Percentiles rank a stretch among this genome's conserved stretches.
Conservation (phyloP, 176 grass and related monocot species). For the Musa troglodytarum region DNA sequence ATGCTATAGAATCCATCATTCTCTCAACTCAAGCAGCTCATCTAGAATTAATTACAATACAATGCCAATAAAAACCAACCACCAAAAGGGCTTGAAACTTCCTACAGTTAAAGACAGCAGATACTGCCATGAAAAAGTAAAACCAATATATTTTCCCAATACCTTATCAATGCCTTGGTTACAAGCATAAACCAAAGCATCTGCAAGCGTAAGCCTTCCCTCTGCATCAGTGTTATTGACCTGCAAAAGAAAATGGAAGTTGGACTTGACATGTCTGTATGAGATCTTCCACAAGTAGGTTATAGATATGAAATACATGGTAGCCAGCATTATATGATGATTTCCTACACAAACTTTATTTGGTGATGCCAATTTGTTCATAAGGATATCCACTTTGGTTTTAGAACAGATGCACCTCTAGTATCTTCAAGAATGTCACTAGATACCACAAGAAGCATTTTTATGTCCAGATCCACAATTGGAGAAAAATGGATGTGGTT, state of each 20-base stretch:
- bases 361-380: too few relatives aligned
- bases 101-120: background rate
- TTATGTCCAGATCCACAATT: too few relatives aligned
- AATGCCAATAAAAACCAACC: background rate
- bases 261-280: too few relatives aligned
- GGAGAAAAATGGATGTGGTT: too few relatives aligned
- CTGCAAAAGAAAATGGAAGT: constrained; percentile 28
- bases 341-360: too few relatives aligned
- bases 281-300: too few relatives aligned
- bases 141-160: background rate
- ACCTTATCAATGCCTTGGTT: constrained; percentile 97
- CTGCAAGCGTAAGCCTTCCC: constrained; percentile 96
- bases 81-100: background rate
- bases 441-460: too few relatives aligned
- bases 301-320: too few relatives aligned
- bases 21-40: background rate
- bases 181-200: constrained; percentile 94
- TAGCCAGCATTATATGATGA: too few relatives aligned
- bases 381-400: too few relatives aligned
- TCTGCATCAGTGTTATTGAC: constrained; percentile 98
- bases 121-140: background rate
- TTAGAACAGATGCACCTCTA: too few relatives aligned
- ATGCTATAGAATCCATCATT: background rate
- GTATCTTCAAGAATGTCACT: too few relatives aligned
- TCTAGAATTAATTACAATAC: constrained; percentile 1